Evolutionary conservation across 352 stramenopile genomes (phyloP).

Genomic region (Globisporangium splendens): DNA sequence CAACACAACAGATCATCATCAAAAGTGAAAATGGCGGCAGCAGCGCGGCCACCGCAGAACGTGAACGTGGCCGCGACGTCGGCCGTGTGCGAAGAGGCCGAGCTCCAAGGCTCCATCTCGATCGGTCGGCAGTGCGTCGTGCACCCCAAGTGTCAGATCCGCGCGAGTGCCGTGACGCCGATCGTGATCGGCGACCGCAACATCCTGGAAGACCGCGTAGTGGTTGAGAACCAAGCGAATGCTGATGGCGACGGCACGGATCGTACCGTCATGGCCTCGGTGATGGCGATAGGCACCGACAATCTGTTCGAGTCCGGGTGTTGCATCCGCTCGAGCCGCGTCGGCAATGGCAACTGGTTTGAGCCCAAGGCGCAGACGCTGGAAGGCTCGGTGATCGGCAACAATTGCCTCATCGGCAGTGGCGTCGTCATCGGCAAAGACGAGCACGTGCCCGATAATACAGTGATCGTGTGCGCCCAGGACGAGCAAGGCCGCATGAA

Average conservation of each 20-base stretch:
- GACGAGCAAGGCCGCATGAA: constrained; percentile 19
- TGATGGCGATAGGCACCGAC: constrained; percentile 53
- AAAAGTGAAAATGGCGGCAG: neutral
- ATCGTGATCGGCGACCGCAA: constrained; percentile 66
- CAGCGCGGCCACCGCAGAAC: neutral
- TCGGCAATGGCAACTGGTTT: constrained; percentile 76
- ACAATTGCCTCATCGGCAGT: constrained; percentile 80
- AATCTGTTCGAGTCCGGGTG: constrained; percentile 83
- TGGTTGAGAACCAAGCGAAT: constrained; percentile 26
- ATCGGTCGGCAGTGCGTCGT: constrained; percentile 43
- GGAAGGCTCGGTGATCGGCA: constrained; percentile 61
- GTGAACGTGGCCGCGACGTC: neutral
- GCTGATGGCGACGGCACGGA: neutral
- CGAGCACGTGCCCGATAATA: constrained; percentile 67
- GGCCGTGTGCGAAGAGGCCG: constrained; percentile 33
- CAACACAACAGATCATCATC: neutral
- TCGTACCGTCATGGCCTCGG: constrained; percentile 1
- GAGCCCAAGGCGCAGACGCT: constrained; percentile 58
- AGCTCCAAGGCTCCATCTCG: constrained; percentile 35
- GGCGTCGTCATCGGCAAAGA: constrained; percentile 65
- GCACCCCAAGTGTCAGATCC: constrained; percentile 41
- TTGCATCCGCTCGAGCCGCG: constrained; percentile 41
- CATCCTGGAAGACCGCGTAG: constrained; percentile 64
- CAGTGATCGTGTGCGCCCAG: constrained; percentile 66
- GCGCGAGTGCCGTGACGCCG: constrained; percentile 20